phyloP scores from a whole-genome alignment of 1,284 basidiomycete genomes.

The Marasmius fiardii region DNA sequence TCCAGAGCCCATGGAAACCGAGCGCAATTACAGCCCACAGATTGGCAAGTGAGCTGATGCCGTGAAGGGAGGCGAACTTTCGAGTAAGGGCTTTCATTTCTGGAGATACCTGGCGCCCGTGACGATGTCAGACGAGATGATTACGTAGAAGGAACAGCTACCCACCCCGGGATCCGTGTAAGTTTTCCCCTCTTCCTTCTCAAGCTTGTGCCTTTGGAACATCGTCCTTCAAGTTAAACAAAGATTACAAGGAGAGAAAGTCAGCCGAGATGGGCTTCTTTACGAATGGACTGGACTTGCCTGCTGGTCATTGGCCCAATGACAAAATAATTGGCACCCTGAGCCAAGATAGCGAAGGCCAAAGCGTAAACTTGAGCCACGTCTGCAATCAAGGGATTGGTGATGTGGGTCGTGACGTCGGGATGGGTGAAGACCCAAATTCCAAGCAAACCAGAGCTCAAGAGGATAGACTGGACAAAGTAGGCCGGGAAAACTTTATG shows the following conservation, averaged over 20 bases:
- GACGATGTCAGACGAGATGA: neutral
- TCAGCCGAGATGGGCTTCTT: neutral
- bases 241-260: neutral
- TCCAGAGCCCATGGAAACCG: conserved; percentile 71
- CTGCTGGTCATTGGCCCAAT: conserved; percentile 67
- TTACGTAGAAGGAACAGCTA: conserved; percentile 10
- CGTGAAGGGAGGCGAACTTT: conserved; percentile 64
- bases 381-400: conserved; percentile 51
- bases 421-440: conserved; percentile 69
- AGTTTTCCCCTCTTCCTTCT: conserved; percentile 71
- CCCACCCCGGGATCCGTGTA: conserved; percentile 62
- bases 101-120: conserved; percentile 51
- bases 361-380: conserved; percentile 73
- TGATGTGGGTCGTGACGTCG: conserved; percentile 46
- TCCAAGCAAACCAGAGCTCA: conserved; percentile 54
- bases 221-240: conserved; percentile 61
- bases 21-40: conserved; percentile 58
- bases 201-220: conserved; percentile 68
- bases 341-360: conserved; percentile 42
- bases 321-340: conserved; percentile 55
- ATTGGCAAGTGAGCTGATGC: conserved; percentile 66
- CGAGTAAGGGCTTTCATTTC: conserved; percentile 68
- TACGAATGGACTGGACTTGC: conserved; percentile 33
- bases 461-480: conserved; percentile 58
- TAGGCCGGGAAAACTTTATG: conserved; percentile 74